Conservation (phyloP, 2,329 filamentous ascomycete species). For the Pseudovirgaria hyperparasitica region DNA sequence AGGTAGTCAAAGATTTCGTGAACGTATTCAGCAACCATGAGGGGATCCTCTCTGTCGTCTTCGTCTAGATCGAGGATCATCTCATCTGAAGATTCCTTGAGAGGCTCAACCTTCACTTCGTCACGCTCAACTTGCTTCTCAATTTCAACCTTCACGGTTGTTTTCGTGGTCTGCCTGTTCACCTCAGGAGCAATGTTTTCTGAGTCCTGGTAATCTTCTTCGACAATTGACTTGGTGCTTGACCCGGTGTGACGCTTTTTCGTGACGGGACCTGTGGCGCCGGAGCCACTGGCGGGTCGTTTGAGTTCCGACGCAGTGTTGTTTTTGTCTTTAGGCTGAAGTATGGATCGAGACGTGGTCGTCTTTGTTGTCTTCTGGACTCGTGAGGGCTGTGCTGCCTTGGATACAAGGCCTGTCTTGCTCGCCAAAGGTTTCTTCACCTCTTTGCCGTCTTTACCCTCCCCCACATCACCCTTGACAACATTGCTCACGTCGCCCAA, state of each 20-base stretch:
- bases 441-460: constrained; percentile 37
- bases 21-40: constrained; percentile 97
- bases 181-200: constrained; percentile 53
- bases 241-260: constrained; percentile 56
- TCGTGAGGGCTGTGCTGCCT: constrained; percentile 65
- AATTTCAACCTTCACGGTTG: constrained; percentile 17
- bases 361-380: constrained; percentile 58
- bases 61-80: constrained; percentile 53
- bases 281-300: constrained; percentile 59
- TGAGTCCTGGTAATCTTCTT: constrained; percentile 40
- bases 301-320: constrained; percentile 47
- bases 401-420: constrained; percentile 57
- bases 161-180: constrained; percentile 44
- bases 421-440: constrained; percentile 58
- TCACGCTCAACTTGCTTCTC: constrained; percentile 17
- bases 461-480: constrained; percentile 51
- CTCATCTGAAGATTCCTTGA: constrained; percentile 32
- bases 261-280: constrained; percentile 46
- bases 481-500: constrained; percentile 95
- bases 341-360: constrained; percentile 48
- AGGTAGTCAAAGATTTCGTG: constrained; percentile 96
- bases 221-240: constrained; percentile 38
- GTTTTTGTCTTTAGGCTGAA: constrained; percentile 62
- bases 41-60: constrained; percentile 83
- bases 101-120: constrained; percentile 14